Conservation (phyloP, 805 yeast species). For the Sungouiella blattae region DNA sequence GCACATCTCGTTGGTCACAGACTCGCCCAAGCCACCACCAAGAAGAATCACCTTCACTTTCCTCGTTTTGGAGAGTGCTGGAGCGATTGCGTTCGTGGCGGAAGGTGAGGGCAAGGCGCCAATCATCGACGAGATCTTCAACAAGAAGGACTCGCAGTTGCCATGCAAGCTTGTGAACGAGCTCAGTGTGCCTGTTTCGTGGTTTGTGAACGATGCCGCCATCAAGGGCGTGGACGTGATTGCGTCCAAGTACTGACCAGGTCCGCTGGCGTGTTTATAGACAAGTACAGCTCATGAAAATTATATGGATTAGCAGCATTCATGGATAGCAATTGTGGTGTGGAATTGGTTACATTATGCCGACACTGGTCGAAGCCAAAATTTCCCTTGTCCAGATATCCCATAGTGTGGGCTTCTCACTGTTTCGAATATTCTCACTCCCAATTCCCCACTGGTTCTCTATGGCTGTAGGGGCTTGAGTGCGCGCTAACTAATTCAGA, state of each 20-base stretch:
- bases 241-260: slow-evolving; percentile 34
- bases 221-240: slow-evolving; percentile 54
- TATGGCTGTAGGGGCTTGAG: too few relatives aligned
- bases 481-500: too few relatives aligned
- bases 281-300: too few relatives aligned
- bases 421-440: too few relatives aligned
- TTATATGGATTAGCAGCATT: too few relatives aligned
- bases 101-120: slow-evolving; percentile 84
- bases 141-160: slow-evolving; percentile 41
- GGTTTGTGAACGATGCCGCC: slow-evolving; percentile 87
- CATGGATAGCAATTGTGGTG: too few relatives aligned
- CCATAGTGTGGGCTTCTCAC: too few relatives aligned
- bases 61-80: slow-evolving; percentile 60
- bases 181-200: slow-evolving; percentile 51
- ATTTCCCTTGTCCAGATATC: too few relatives aligned
- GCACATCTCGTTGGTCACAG: slow-evolving; percentile 61
- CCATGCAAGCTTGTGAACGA: slow-evolving; percentile 79
- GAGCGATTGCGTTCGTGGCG: slow-evolving; percentile 73
- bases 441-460: too few relatives aligned
- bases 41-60: slow-evolving; percentile 87
- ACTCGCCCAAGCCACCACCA: slow-evolving; percentile 93
- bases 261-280: too few relatives aligned
- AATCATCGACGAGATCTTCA: slow-evolving; percentile 68
- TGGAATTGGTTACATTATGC: too few relatives aligned
- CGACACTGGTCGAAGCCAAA: too few relatives aligned